Percentiles rank a stretch among this genome's conserved stretches.
These are phyloP conservation scores for Typha latifolia DNA, from an alignment of 176 grass and related monocot genomes.

Conservation along the genomic window DNA sequence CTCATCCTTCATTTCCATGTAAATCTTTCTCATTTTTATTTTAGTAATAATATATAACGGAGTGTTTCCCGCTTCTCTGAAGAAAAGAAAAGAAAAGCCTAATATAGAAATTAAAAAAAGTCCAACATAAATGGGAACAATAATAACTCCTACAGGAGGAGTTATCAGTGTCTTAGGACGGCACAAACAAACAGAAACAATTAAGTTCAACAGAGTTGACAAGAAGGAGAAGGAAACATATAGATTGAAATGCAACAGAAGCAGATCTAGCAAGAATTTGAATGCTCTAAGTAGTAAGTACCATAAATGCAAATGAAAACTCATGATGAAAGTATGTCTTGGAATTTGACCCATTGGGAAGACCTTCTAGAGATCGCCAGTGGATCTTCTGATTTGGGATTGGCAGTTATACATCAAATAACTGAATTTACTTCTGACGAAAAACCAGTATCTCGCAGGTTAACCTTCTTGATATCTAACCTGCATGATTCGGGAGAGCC, in stretches of 20 bases:
- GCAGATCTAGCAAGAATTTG: neutral
- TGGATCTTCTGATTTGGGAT: conserved; percentile 97
- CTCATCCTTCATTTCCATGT: no score
- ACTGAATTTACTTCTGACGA: conserved; percentile 1
- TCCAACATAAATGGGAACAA: no score
- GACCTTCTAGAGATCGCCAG: conserved; percentile 93
- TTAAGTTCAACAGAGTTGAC: no score
- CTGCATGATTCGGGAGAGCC: conserved; percentile 87
- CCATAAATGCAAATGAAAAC: neutral
- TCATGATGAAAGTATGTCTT: neutral
- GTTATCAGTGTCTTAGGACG: no score
- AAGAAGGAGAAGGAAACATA: no score
- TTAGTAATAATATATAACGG: no score
- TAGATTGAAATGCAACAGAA: neutral
- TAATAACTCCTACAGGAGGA: no score
- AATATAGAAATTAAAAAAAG: no score
- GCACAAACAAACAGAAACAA: no score
- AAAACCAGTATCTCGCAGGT: neutral
- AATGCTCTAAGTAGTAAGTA: conserved; percentile 2
- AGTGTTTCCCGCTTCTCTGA: no score
- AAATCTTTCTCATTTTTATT: no score
- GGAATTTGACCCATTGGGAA: conserved; percentile 64
- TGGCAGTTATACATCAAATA: conserved; percentile 41
- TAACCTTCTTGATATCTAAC: conserved; percentile 5
- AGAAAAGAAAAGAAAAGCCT: no score